These are phyloP conservation scores for Amylostereum areolatum DNA, from an alignment of 1,284 basidiomycete species.

Conservation along the genomic window DNA sequence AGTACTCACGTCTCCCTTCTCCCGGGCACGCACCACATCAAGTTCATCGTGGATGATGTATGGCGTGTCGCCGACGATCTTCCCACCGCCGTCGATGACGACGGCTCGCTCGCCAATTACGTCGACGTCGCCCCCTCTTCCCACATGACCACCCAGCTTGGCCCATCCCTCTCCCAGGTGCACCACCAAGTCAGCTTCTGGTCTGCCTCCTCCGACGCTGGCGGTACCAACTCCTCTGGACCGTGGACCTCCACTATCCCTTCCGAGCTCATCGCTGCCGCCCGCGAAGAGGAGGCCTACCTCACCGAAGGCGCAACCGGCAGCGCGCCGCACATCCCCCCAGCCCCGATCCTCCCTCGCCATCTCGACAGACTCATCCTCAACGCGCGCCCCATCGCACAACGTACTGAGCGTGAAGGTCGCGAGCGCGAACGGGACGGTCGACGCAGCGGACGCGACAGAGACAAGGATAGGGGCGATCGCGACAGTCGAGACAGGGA, in stretches of 20 bases:
- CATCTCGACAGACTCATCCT: constrained; percentile 94
- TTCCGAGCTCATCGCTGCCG: constrained; percentile 67
- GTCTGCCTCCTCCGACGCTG: constrained; percentile 37
- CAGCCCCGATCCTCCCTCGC: constrained; percentile 81
- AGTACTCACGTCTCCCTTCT: constrained; percentile 53
- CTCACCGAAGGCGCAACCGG: constrained; percentile 29
- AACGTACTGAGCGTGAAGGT: constrained; percentile 8
- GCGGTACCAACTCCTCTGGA: constrained; percentile 22
- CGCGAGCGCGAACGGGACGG: constrained; percentile 31
- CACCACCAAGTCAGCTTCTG: constrained; percentile 39
- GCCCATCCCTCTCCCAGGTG: constrained; percentile 16
- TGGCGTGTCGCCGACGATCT: constrained; percentile 78
- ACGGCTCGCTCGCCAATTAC: constrained; percentile 95
- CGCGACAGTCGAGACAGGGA: not conserved
- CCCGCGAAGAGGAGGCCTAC: constrained; percentile 79
- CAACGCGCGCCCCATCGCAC: constrained; percentile 45
- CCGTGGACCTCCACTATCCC: constrained; percentile 78
- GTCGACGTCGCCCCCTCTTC: constrained; percentile 51
- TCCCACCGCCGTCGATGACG: constrained; percentile 90
- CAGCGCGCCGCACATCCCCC: constrained; percentile 67
- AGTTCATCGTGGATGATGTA: constrained; percentile 92
- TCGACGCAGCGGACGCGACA: constrained; percentile 22
- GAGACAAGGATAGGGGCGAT: not conserved
- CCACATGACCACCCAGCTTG: constrained; percentile 20
- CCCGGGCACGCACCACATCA: constrained; percentile 93